Conservation (phyloP, 495 filamentous ascomycete genomes). For the Extremus antarcticus region DNA sequence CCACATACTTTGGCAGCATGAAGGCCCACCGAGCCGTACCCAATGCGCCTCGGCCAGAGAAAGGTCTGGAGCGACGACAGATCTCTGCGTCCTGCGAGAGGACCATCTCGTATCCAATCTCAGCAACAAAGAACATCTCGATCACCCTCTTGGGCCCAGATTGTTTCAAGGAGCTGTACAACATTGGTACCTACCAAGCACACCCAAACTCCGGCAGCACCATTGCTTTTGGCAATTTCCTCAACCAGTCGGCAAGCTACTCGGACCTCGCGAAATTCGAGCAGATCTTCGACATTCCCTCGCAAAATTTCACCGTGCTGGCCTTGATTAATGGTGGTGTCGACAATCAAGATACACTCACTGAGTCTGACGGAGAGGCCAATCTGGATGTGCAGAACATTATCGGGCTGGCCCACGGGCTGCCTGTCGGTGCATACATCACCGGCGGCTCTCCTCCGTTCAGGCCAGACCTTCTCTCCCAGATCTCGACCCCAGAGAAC, state of each 20-base stretch:
- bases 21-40: slow-evolving; percentile 2
- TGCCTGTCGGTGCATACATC: slow-evolving; percentile 55
- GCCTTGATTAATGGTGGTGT: slow-evolving; percentile 44
- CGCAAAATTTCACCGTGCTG: slow-evolving; percentile 52
- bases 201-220: slow-evolving; percentile 41
- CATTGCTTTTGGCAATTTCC: slow-evolving; percentile 41
- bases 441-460: slow-evolving; percentile 55
- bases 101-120: background rate
- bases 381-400: slow-evolving; percentile 70
- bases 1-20: slow-evolving; percentile 46
- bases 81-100: slow-evolving; percentile 1
- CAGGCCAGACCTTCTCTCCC: slow-evolving; percentile 51
- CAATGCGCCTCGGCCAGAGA: background rate
- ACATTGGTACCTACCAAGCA: slow-evolving; percentile 37
- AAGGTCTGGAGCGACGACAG: background rate
- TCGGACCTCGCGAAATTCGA: slow-evolving; percentile 29
- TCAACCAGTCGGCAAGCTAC: slow-evolving; percentile 31
- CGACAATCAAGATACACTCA: slow-evolving; percentile 7
- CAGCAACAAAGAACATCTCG: background rate
- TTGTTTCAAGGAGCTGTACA: slow-evolving; percentile 52
- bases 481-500: slow-evolving; percentile 34
- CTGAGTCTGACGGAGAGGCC: slow-evolving; percentile 45
- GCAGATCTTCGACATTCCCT: slow-evolving; percentile 35
- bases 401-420: slow-evolving; percentile 44
- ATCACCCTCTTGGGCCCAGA: slow-evolving; percentile 27